Conservation (phyloP, 1,284 basidiomycete genomes). For the Tilletia caries region DNA sequence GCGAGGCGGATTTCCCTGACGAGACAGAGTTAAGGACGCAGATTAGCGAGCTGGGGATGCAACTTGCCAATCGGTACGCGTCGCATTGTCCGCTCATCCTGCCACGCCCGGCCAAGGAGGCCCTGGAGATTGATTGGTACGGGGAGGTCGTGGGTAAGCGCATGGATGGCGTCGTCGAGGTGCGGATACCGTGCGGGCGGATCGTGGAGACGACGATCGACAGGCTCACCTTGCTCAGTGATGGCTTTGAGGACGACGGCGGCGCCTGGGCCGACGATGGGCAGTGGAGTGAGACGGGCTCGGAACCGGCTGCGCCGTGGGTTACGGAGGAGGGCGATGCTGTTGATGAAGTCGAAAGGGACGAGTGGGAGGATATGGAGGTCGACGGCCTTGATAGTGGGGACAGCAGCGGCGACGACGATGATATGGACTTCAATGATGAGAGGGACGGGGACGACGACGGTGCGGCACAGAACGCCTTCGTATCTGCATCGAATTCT, state of each 20-base stretch:
- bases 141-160: constrained; percentile 56
- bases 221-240: constrained; percentile 31
- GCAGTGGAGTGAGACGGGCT: constrained; percentile 8
- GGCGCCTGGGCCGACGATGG: constrained; percentile 19
- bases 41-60: constrained; percentile 65
- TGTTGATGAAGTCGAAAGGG: constrained; percentile 40
- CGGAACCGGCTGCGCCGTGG: constrained; percentile 27
- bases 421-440: constrained; percentile 8
- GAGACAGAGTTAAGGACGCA: constrained; percentile 67
- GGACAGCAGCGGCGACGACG: constrained; percentile 11
- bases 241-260: constrained; percentile 30
- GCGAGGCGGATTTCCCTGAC: constrained; percentile 61
- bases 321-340: constrained; percentile 38
- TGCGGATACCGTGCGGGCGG: constrained; percentile 51
- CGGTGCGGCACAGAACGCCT: background rate
- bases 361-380: constrained; percentile 43
- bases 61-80: constrained; percentile 61
- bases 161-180: constrained; percentile 53
- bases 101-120: constrained; percentile 23
- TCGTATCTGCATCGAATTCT: background rate
- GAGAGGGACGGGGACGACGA: constrained; percentile 13
- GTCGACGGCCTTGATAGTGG: background rate
- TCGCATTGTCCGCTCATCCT: constrained; percentile 16
- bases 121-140: constrained; percentile 55
- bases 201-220: constrained; percentile 36